Conservation (phyloP, 1,284 basidiomycete genomes). For the Tilletiopsis washingtonensis region DNA sequence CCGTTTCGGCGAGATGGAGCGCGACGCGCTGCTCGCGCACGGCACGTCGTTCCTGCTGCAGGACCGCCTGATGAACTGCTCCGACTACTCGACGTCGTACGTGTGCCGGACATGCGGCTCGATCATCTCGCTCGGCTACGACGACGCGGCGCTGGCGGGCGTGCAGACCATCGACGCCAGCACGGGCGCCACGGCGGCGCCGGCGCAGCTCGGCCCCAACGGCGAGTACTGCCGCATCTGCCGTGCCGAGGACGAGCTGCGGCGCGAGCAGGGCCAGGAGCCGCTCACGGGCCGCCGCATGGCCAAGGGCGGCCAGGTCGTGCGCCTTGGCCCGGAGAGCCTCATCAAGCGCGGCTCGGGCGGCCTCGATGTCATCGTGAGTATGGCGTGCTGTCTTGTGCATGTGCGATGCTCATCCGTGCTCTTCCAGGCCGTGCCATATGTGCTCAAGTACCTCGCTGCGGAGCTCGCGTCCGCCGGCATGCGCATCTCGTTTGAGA, state of each 20-base stretch:
- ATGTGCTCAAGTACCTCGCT: conserved; percentile 58
- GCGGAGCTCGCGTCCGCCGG: conserved; percentile 58
- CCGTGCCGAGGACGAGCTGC: conserved; percentile 22
- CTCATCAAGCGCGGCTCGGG: conserved; percentile 23
- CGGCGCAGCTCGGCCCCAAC: conserved; percentile 23
- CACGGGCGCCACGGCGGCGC: background rate
- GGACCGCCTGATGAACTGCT: conserved; percentile 99
- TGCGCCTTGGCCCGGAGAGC: conserved; percentile 19
- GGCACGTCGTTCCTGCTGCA: conserved; percentile 96
- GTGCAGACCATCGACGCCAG: conserved; percentile 17
- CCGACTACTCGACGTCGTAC: conserved; percentile 97
- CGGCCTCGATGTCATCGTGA: conserved; percentile 37
- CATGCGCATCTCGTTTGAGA: conserved; percentile 50
- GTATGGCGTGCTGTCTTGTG: too few relatives aligned
- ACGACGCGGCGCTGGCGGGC: conserved; percentile 14
- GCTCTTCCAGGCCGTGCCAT: conserved; percentile 65
- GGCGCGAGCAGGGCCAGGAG: conserved; percentile 14
- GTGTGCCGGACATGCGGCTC: conserved; percentile 93
- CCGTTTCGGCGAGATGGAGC: conserved; percentile 99
- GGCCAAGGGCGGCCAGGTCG: conserved; percentile 4
- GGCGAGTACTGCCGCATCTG: conserved; percentile 45
- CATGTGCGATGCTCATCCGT: too few relatives aligned
- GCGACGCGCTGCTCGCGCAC: conserved; percentile 95
- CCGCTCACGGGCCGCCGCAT: conserved; percentile 13
- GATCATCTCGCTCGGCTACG: conserved; percentile 71